A percentile compares a stretch with the other conserved stretches of the same genome.
Conservation (phyloP, 768 basidiomycete species). For the Mycena floridula region DNA sequence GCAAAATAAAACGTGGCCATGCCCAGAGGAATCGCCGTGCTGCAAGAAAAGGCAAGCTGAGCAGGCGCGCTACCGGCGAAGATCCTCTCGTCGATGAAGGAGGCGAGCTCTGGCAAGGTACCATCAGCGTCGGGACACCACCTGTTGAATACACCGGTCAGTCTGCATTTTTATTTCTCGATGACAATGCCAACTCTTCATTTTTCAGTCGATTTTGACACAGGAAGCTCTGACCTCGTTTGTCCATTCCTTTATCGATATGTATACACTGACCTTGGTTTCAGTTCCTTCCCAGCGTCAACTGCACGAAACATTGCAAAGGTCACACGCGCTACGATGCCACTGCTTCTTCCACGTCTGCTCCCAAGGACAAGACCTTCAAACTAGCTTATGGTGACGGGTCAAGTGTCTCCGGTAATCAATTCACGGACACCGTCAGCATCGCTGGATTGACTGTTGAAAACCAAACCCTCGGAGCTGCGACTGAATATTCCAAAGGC, state of each 20-base stretch:
- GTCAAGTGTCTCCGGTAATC: not conserved
- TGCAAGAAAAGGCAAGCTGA: too few relatives aligned
- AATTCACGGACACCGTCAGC: not conserved
- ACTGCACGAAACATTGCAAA: conserved; percentile 21
- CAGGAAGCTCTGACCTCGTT: conserved; percentile 24
- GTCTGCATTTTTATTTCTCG: not conserved
- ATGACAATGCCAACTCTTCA: not conserved
- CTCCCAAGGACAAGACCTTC: not conserved
- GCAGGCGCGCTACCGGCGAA: not conserved
- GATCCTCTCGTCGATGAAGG: not conserved
- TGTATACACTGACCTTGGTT: too few relatives aligned
- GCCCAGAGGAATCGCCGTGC: too few relatives aligned
- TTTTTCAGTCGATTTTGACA: conserved; percentile 22
- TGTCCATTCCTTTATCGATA: too few relatives aligned
- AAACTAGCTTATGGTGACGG: not conserved
- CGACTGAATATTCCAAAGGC: not conserved
- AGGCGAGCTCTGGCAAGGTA: not conserved
- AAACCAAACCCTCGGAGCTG: not conserved
- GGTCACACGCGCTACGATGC: not conserved
- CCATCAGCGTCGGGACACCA: not conserved
- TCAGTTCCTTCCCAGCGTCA: conserved; percentile 17
- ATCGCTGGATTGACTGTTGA: not conserved
- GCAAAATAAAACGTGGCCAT: too few relatives aligned
- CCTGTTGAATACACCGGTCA: not conserved
- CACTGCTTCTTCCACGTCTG: not conserved